Evolutionary conservation across 1,284 basidiomycete species (phyloP).

Genomic region (Lignosus rhinocerotis): DNA sequence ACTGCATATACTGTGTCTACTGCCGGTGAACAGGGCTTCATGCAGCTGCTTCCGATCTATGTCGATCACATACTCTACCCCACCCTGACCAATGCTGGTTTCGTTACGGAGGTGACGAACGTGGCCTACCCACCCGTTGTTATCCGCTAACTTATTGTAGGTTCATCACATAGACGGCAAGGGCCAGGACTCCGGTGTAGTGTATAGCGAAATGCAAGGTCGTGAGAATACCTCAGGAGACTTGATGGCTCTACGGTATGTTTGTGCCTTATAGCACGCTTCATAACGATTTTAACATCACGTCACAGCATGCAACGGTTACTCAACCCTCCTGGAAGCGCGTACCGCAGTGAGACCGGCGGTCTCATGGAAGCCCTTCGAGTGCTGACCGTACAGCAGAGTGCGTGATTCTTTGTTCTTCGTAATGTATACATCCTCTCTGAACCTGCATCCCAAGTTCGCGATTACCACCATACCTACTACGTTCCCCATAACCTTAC

Average conservation of each 20-base stretch:
- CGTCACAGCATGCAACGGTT: conserved; percentile 71
- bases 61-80: conserved; percentile 98
- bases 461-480: conserved; percentile 87
- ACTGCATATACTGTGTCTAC: conserved; percentile 98
- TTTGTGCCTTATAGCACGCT: conserved; percentile 10
- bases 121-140: too few relatives aligned
- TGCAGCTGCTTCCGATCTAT: conserved; percentile 93
- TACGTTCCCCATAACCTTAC: conserved; percentile 96
- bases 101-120: conserved; percentile 78
- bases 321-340: conserved; percentile 82
- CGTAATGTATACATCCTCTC: background rate
- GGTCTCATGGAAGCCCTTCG: conserved; percentile 93
- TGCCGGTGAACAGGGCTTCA: conserved; percentile 93
- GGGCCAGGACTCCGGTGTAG: conserved; percentile 94
- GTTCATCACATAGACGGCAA: conserved; percentile 92
- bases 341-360: conserved; percentile 95
- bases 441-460: conserved; percentile 51
- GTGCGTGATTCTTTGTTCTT: conserved; percentile 43
- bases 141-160: conserved; percentile 37
- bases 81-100: conserved; percentile 89
- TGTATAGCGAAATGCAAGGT: conserved; percentile 99
- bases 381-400: conserved; percentile 86
- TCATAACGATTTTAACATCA: background rate
- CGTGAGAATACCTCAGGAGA: conserved; percentile 91
- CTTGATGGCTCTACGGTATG: conserved; percentile 83